These are phyloP conservation scores for Fomitopsis palustris DNA, from an alignment of 1,284 basidiomycete species.

Conservation along the genomic window DNA sequence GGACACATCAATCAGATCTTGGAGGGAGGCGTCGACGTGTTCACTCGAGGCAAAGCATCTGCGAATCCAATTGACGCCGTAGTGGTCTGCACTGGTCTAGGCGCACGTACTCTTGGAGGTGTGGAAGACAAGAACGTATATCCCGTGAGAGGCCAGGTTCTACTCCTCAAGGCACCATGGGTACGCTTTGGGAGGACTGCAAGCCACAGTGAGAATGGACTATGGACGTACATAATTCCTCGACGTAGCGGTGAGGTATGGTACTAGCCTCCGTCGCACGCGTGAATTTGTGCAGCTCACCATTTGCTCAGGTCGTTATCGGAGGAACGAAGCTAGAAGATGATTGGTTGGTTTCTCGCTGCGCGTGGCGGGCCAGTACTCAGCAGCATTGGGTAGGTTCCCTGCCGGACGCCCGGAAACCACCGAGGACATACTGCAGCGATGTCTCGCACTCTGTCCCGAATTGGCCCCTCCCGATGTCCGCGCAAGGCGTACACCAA, in stretches of 20 bases:
- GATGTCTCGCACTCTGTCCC: conserved; percentile 56
- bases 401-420: conserved; percentile 57
- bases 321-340: conserved; percentile 62
- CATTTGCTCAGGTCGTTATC: conserved; percentile 42
- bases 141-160: conserved; percentile 52
- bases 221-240: neutral
- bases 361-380: neutral
- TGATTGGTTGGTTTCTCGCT: conserved; percentile 50
- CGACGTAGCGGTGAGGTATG: conserved; percentile 49
- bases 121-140: conserved; percentile 45
- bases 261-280: conserved; percentile 27
- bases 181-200: conserved; percentile 25
- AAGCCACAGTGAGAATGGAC: neutral
- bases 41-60: conserved; percentile 26
- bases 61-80: conserved; percentile 41
- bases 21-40: conserved; percentile 49
- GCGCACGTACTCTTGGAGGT: conserved; percentile 43
- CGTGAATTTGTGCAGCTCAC: neutral
- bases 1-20: conserved; percentile 65
- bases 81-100: conserved; percentile 64
- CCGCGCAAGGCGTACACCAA: conserved; percentile 44
- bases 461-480: conserved; percentile 64
- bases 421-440: conserved; percentile 55
- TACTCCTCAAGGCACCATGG: conserved; percentile 48
- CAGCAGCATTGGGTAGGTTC: conserved; percentile 33